These are phyloP conservation scores for Helicosporidium sp. DNA, from an alignment of 139 green algal species.

Conservation along the genomic window DNA sequence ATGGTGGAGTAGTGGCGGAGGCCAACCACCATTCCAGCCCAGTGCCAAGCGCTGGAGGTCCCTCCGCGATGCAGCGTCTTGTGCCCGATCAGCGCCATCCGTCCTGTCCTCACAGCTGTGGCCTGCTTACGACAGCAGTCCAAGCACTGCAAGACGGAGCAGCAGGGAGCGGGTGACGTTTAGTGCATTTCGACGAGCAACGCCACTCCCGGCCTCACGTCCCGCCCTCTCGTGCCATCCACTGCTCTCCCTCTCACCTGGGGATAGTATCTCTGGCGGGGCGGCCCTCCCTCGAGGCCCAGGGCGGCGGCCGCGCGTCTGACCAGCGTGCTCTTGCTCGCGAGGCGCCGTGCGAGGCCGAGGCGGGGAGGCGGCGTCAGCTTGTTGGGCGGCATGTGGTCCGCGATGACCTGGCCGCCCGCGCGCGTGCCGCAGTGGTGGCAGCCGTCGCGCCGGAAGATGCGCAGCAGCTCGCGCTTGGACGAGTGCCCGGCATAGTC, in stretches of 20 bases:
- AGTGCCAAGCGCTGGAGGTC: slow-evolving; percentile 21
- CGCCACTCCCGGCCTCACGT: background rate
- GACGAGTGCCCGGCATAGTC: slow-evolving; percentile 25
- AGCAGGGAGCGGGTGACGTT: background rate
- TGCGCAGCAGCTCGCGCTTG: slow-evolving; percentile 21
- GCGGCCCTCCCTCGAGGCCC: slow-evolving; percentile 7
- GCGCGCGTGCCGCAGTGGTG: slow-evolving; percentile 50
- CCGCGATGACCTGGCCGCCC: slow-evolving; percentile 30
- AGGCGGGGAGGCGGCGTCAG: slow-evolving; percentile 4
- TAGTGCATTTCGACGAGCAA: background rate
- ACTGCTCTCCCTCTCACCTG: slow-evolving; percentile 12
- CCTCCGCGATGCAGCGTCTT: slow-evolving; percentile 14
- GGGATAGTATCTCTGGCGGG: slow-evolving; percentile 16
- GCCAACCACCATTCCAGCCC: slow-evolving; percentile 28
- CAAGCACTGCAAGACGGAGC: slow-evolving; percentile 41
- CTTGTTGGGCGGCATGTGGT: slow-evolving; percentile 73
- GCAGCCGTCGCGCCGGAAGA: slow-evolving; percentile 43
- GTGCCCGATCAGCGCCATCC: slow-evolving; percentile 33
- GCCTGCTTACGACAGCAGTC: slow-evolving; percentile 38
- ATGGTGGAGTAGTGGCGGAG: slow-evolving; percentile 21
- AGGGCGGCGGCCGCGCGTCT: slow-evolving; percentile 4
- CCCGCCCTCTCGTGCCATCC: too few relatives aligned
- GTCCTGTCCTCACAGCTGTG: slow-evolving; percentile 19
- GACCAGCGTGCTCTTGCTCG: background rate
- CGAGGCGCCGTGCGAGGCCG: background rate